Percentiles rank a stretch among this genome's conserved stretches.
phyloP scores from a whole-genome alignment of 2,329 filamentous ascomycete species.

The Capronia americana region DNA sequence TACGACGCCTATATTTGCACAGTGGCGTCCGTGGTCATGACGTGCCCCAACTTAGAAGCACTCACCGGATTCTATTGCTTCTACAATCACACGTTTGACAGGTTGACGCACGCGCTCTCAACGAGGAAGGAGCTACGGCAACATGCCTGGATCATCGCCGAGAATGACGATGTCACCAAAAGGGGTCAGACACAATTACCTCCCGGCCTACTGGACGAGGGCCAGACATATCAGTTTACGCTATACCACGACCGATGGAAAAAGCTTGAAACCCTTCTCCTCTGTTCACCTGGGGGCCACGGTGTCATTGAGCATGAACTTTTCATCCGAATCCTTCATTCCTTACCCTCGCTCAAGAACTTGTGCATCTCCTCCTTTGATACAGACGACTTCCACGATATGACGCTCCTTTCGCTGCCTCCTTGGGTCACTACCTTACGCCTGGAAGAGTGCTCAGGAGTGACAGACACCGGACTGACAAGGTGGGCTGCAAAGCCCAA shows the following conservation, averaged over 20 bases:
- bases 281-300: conserved; percentile 55
- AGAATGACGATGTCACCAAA: conserved; percentile 50
- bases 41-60: conserved; percentile 63
- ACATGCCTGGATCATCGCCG: conserved; percentile 62
- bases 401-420: conserved; percentile 58
- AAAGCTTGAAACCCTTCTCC: conserved; percentile 59
- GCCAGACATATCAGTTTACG: conserved; percentile 60
- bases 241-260: conserved; percentile 60
- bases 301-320: conserved; percentile 60
- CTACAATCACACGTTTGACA: conserved; percentile 61
- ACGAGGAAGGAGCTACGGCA: conserved; percentile 61
- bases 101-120: conserved; percentile 62
- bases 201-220: conserved; percentile 56
- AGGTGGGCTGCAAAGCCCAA: conserved; percentile 57
- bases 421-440: conserved; percentile 59
- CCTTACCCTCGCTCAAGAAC: conserved; percentile 60
- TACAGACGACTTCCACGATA: conserved; percentile 61
- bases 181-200: conserved; percentile 45
- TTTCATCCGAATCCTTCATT: conserved; percentile 60
- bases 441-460: conserved; percentile 61
- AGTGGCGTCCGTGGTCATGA: conserved; percentile 64
- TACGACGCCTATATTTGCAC: conserved; percentile 59
- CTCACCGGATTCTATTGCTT: conserved; percentile 61
- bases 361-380: conserved; percentile 62
- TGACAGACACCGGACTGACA: conserved; percentile 62